phyloP scores from a whole-genome alignment of 2,329 filamentous ascomycete genomes.

The Huntiella omanensis region DNA sequence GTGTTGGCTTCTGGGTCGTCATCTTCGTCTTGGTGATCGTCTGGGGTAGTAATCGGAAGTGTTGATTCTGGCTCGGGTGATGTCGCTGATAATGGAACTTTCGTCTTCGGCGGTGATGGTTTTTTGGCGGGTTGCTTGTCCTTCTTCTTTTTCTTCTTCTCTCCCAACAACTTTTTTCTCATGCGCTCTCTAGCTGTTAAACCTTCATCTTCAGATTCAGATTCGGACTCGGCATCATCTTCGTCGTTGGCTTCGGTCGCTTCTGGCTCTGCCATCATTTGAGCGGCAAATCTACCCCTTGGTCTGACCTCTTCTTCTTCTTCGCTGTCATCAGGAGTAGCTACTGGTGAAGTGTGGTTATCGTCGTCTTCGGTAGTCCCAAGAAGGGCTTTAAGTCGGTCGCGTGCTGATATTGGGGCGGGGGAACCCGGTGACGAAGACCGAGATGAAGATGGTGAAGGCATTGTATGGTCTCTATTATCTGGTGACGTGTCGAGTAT shows the following conservation, averaged over 20 bases:
- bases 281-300: slow-evolving; percentile 43
- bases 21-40: slow-evolving; percentile 17
- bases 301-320: slow-evolving; percentile 26
- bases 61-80: slow-evolving; percentile 15
- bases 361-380: slow-evolving; percentile 33
- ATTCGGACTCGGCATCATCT: slow-evolving; percentile 23
- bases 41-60: slow-evolving; percentile 10
- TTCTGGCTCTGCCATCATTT: slow-evolving; percentile 30
- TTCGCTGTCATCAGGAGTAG: not conserved
- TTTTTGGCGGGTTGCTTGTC: slow-evolving; percentile 17
- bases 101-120: slow-evolving; percentile 21
- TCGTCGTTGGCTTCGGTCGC: slow-evolving; percentile 16
- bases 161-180: slow-evolving; percentile 11
- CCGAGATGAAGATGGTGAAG: slow-evolving; percentile 7
- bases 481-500: too few relatives aligned
- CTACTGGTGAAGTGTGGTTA: slow-evolving; percentile 17
- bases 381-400: slow-evolving; percentile 36
- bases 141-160: slow-evolving; percentile 17
- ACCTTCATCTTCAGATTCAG: slow-evolving; percentile 13
- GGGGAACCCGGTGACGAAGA: slow-evolving; percentile 7
- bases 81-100: slow-evolving; percentile 11
- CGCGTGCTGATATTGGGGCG: slow-evolving; percentile 26
- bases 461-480: not conserved
- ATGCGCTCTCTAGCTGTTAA: slow-evolving; percentile 7
- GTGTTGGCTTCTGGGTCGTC: slow-evolving; percentile 21